Percentiles rank a stretch among this genome's conserved stretches.
Evolutionary conservation across 495 filamentous ascomycete species (phyloP).

Genomic region (Wilcoxina mikolae): DNA sequence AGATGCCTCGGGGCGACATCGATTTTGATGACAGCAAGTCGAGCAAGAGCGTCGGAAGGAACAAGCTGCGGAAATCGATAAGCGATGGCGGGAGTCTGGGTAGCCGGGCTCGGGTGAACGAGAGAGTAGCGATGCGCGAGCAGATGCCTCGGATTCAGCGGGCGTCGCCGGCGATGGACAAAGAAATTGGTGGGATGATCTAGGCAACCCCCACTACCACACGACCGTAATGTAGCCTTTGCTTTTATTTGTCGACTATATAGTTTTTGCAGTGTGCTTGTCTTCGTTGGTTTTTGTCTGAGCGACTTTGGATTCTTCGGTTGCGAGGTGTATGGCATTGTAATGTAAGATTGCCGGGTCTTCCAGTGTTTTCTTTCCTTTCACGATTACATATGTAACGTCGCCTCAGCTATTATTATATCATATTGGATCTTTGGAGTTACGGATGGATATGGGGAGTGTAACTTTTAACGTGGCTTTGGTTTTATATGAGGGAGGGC

Average conservation of each 20-base stretch:
- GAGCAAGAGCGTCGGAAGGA: constrained; percentile 12
- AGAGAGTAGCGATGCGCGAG: constrained; percentile 13
- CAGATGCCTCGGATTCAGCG: constrained; percentile 20
- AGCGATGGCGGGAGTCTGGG: constrained; percentile 25
- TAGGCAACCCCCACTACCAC: constrained; percentile 8
- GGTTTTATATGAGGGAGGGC: no score
- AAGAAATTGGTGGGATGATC: constrained; percentile 21
- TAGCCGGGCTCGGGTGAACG: constrained; percentile 17
- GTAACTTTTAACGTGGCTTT: no score
- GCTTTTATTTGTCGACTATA: background rate
- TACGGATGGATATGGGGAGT: no score
- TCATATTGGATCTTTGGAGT: no score
- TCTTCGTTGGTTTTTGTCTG: no score
- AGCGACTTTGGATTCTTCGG: no score
- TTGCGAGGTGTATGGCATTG: no score
- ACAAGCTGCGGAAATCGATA: constrained; percentile 23
- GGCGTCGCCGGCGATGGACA: constrained; percentile 5
- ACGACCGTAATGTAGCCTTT: constrained; percentile 7
- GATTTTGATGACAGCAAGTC: background rate
- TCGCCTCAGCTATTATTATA: no score
- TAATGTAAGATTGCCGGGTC: no score
- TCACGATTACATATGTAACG: no score
- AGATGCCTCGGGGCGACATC: background rate
- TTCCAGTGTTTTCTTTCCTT: no score
- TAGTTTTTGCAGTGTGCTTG: no score